Evolutionary conservation across 2,329 filamentous ascomycete species (phyloP).

Genomic region (Fusarium tricinctum): DNA sequence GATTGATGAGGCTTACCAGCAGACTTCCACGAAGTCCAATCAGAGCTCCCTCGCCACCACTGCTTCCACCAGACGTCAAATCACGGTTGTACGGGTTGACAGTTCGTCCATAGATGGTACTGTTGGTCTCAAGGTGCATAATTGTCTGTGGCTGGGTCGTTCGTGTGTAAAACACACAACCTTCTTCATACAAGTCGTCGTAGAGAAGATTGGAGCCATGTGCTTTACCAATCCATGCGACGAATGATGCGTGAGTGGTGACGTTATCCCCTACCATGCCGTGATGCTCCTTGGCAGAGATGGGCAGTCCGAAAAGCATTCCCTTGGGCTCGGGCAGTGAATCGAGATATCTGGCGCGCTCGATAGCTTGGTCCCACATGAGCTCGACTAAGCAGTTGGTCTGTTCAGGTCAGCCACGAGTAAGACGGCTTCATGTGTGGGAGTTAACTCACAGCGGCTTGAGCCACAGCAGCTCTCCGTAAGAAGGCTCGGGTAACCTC

Average conservation of each 20-base stretch:
- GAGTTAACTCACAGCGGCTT: slow-evolving; percentile 40
- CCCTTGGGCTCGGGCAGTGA: slow-evolving; percentile 53
- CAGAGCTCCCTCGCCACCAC: slow-evolving; percentile 67
- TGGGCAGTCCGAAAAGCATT: slow-evolving; percentile 54
- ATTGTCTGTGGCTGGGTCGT: slow-evolving; percentile 76
- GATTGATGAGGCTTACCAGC: slow-evolving; percentile 44
- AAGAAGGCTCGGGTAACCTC: slow-evolving; percentile 49
- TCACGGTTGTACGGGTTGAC: slow-evolving; percentile 74
- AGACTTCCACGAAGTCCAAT: slow-evolving; percentile 59
- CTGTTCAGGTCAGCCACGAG: slow-evolving; percentile 11
- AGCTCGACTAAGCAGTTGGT: slow-evolving; percentile 55
- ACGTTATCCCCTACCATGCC: slow-evolving; percentile 53
- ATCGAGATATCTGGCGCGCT: slow-evolving; percentile 53
- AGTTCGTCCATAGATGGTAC: slow-evolving; percentile 73
- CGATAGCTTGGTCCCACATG: slow-evolving; percentile 55
- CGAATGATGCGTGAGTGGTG: slow-evolving; percentile 49
- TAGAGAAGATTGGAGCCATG: slow-evolving; percentile 54
- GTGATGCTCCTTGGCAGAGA: slow-evolving; percentile 56
- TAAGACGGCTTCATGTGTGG: accelerated
- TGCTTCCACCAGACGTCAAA: slow-evolving; percentile 73
- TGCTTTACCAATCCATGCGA: slow-evolving; percentile 52
- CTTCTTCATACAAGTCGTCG: slow-evolving; percentile 49
- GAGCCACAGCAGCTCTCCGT: slow-evolving; percentile 47
- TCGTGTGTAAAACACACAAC: slow-evolving; percentile 66
- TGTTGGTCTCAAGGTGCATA: slow-evolving; percentile 69